Conservation (phyloP, 176 grass and related monocot genomes). For the Poa pratensis region DNA sequence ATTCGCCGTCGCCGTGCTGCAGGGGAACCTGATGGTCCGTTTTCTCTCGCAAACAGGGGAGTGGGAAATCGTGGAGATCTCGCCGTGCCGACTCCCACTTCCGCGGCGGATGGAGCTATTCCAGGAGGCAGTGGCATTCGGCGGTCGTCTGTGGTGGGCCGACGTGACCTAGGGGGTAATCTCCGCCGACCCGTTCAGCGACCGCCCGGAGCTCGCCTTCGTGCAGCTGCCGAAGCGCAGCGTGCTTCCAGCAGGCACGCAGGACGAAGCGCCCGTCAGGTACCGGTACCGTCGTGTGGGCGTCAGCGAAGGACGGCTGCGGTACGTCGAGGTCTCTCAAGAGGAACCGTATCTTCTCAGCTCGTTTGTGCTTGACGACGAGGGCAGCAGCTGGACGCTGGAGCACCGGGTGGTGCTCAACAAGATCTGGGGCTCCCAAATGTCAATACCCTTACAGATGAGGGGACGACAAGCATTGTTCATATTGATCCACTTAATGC, state of each 20-base stretch:
- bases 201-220: too few species aligned
- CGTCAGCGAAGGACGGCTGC: slow-evolving; percentile 41
- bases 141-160: too few species aligned
- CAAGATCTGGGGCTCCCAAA: background rate
- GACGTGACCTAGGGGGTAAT: too few species aligned
- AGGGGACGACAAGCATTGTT: background rate
- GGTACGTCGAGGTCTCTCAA: slow-evolving; percentile 34
- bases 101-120: too few species aligned
- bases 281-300: too few species aligned
- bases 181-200: too few species aligned
- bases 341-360: slow-evolving; percentile 31
- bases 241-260: too few species aligned
- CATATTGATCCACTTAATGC: background rate
- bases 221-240: too few species aligned
- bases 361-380: slow-evolving; percentile 31
- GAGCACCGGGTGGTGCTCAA: slow-evolving; percentile 24
- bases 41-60: slow-evolving; percentile 12
- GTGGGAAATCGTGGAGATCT: too few species aligned
- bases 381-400: slow-evolving; percentile 40
- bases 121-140: too few species aligned
- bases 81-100: too few species aligned
- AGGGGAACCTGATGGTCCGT: slow-evolving; percentile 20
- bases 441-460: background rate
- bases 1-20: background rate
- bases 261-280: too few species aligned